These are phyloP conservation scores for Lagenidium giganteum DNA, from an alignment of 352 stramenopile genomes.

Conservation along the genomic window DNA sequence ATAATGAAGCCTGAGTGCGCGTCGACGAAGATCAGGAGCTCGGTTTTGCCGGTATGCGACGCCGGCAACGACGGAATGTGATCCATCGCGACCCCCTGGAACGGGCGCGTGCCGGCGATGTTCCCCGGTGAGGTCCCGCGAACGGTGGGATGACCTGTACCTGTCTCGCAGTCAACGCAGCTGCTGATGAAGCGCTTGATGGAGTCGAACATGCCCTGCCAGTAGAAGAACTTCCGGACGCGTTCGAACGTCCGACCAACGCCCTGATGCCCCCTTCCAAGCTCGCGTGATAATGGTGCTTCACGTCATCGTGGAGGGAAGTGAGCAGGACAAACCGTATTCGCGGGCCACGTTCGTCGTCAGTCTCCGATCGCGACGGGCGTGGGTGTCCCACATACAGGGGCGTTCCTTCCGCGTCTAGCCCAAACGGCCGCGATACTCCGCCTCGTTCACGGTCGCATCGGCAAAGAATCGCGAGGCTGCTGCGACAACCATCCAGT, in stretches of 20 bases:
- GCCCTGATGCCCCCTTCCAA: conserved; percentile 17
- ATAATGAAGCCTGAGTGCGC: background rate
- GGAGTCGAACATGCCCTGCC: conserved; percentile 4
- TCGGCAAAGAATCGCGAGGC: conserved; percentile 8
- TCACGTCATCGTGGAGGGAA: conserved; percentile 6
- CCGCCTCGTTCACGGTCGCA: conserved; percentile 17
- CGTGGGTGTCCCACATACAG: too few relatives aligned
- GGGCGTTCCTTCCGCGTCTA: conserved; percentile 3
- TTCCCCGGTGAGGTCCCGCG: conserved; percentile 1
- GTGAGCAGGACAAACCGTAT: conserved; percentile 8
- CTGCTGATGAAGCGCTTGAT: conserved; percentile 4
- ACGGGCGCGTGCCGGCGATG: background rate
- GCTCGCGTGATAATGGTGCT: conserved; percentile 16
- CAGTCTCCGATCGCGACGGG: too few relatives aligned
- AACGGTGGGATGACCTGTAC: conserved; percentile 6
- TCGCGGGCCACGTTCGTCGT: too few relatives aligned
- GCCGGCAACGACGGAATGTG: background rate
- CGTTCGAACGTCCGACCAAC: conserved; percentile 7
- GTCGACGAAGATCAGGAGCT: background rate
- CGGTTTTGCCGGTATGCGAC: background rate
- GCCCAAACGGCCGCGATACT: conserved; percentile 5
- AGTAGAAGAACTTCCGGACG: conserved; percentile 7
- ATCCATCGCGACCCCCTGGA: conserved; percentile 1
- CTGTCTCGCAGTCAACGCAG: conserved; percentile 16
- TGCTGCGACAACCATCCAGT: conserved; percentile 2